phyloP scores from a whole-genome alignment of 257 asterid species.

The Echium plantagineum region DNA sequence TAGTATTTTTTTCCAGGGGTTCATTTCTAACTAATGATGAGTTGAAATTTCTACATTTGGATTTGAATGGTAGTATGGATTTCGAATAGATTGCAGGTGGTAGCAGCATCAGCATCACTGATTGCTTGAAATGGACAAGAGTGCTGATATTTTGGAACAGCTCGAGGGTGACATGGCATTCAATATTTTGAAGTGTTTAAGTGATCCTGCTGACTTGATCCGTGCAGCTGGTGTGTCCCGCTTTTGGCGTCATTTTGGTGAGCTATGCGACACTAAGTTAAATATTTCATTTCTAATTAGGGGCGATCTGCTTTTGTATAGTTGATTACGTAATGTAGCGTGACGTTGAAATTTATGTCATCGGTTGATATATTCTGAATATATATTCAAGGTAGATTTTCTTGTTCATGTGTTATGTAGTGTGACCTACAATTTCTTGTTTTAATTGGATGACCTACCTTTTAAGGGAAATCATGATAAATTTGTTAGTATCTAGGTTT shows the following conservation, averaged over 20 bases:
- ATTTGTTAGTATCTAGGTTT: too few species aligned
- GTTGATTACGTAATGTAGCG: too few species aligned
- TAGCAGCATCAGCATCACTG: background rate
- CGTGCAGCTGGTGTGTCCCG: constrained; percentile 52
- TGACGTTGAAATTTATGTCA: too few species aligned
- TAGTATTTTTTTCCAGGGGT: too few species aligned
- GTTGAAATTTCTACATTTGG: background rate
- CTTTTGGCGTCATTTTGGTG: constrained; percentile 60
- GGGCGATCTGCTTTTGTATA: too few species aligned
- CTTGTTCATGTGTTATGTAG: too few species aligned
- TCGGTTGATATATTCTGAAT: too few species aligned
- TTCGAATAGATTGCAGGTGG: background rate
- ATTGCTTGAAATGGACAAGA: constrained; percentile 15
- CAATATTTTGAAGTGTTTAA: constrained; percentile 39
- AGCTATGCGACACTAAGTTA: constrained; percentile 8
- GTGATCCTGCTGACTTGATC: constrained; percentile 62
- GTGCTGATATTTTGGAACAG: constrained; percentile 36
- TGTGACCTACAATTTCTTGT: background rate
- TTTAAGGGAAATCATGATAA: background rate
- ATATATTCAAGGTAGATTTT: too few species aligned
- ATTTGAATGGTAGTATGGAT: too few species aligned
- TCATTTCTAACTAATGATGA: too few species aligned
- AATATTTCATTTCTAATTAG: background rate
- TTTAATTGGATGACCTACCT: background rate
- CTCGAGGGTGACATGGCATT: constrained; percentile 39